These are phyloP conservation scores for Aspergillus saccharolyticus DNA, from an alignment of 495 filamentous ascomycete genomes.

Conservation along the genomic window DNA sequence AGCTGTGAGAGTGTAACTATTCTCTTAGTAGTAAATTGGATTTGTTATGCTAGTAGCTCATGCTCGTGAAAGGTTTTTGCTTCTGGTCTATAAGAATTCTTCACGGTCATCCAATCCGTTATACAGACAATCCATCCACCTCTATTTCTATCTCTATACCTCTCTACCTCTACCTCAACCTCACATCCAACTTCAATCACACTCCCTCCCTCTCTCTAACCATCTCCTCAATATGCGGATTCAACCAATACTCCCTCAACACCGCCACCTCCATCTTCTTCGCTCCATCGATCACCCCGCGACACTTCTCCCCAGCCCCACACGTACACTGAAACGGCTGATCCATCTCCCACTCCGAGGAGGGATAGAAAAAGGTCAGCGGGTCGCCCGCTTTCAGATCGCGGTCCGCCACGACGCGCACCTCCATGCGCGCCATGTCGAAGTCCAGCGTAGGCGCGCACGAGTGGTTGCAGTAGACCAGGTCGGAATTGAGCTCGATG, in stretches of 20 bases:
- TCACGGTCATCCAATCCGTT: too few species aligned
- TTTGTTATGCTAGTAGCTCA: too few species aligned
- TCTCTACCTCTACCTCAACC: neutral
- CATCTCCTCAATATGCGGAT: slow-evolving; percentile 31
- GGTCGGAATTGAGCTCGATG: slow-evolving; percentile 68
- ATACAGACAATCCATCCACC: too few species aligned
- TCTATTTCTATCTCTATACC: neutral
- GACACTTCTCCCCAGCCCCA: slow-evolving; percentile 32
- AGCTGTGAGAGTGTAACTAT: too few species aligned
- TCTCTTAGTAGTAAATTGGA: too few species aligned
- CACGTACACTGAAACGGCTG: slow-evolving; percentile 68
- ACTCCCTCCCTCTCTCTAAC: slow-evolving; percentile 8
- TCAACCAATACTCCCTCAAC: slow-evolving; percentile 36
- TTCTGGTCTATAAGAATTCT: too few species aligned
- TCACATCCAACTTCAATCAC: neutral
- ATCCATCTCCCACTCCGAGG: slow-evolving; percentile 71
- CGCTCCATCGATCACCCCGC: slow-evolving; percentile 33
- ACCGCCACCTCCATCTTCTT: slow-evolving; percentile 25
- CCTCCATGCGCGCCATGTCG: slow-evolving; percentile 58
- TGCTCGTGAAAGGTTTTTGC: too few species aligned
- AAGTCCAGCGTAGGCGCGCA: slow-evolving; percentile 66
- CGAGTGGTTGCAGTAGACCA: slow-evolving; percentile 72
- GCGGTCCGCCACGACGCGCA: slow-evolving; percentile 54
- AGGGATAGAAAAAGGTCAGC: slow-evolving; percentile 76
- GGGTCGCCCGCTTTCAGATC: slow-evolving; percentile 54